These are phyloP conservation scores for Backusella luteola DNA, from an alignment of 192 early-diverging fungal species.

Conservation along the genomic window DNA sequence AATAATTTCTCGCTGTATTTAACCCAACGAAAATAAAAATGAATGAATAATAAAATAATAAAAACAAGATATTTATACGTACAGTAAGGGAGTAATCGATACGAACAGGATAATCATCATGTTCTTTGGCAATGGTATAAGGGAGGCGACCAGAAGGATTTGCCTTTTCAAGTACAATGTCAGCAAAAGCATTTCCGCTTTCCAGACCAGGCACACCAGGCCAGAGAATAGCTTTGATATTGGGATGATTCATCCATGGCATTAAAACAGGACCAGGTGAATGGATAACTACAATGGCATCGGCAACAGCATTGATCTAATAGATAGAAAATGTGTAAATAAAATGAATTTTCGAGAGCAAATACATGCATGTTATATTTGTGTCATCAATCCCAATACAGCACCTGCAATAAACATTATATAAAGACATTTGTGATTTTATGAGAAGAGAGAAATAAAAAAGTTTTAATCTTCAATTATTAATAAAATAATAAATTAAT, in stretches of 20 bases:
- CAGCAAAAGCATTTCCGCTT: slow-evolving; percentile 62
- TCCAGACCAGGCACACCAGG: slow-evolving; percentile 66
- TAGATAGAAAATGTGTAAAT: not conserved
- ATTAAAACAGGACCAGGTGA: slow-evolving; percentile 58
- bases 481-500: not conserved
- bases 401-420: too few species aligned
- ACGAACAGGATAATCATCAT: slow-evolving; percentile 40
- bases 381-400: too few species aligned
- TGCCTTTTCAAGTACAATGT: slow-evolving; percentile 61
- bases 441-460: too few species aligned
- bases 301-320: slow-evolving; percentile 48
- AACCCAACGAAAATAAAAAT: not conserved
- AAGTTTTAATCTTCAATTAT: too few species aligned
- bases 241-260: slow-evolving; percentile 58
- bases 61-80: not conserved
- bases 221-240: slow-evolving; percentile 55
- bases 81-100: not conserved
- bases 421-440: too few species aligned
- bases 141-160: slow-evolving; percentile 63
- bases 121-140: slow-evolving; percentile 52
- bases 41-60: not conserved
- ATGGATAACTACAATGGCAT: slow-evolving; percentile 52
- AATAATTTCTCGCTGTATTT: slow-evolving; percentile 53
- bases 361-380: too few species aligned
- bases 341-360: too few species aligned